Percentiles rank a stretch among this genome's conserved stretches.
Conservation (phyloP, 148 eudicot genomes). For the Tetragonia tetragonoides region DNA sequence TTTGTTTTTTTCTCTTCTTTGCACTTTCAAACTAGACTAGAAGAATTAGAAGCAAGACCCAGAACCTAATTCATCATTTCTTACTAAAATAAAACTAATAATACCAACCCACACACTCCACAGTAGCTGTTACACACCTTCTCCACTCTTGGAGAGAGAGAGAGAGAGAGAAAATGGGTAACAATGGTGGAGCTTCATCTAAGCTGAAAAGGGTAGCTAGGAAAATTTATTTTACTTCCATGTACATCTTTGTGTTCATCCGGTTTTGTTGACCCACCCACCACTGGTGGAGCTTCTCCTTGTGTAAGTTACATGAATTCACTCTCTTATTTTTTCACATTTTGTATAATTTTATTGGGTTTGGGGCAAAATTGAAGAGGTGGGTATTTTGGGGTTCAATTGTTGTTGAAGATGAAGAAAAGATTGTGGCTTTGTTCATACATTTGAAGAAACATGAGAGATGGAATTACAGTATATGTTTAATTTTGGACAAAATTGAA, state of each 20-base stretch:
- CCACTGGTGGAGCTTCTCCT: slow-evolving; percentile 11
- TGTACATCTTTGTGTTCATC: slow-evolving; percentile 39
- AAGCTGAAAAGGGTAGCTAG: slow-evolving; percentile 33
- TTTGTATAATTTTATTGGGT: no score
- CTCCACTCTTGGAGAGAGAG: not conserved
- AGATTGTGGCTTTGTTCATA: not conserved
- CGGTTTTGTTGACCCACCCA: not conserved
- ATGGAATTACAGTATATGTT: not conserved
- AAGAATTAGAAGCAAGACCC: not conserved
- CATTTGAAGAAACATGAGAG: not conserved
- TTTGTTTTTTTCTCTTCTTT: not conserved
- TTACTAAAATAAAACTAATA: not conserved
- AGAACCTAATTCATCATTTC: not conserved
- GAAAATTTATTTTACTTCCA: slow-evolving; percentile 40
- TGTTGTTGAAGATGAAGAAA: no score
- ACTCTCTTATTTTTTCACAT: not conserved
- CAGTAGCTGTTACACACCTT: not conserved
- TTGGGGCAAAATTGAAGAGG: no score
- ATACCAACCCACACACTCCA: not conserved
- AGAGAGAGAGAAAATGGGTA: slow-evolving; percentile 14
- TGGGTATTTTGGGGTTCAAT: no score
- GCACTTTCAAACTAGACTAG: slow-evolving; percentile 12
- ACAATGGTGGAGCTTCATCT: slow-evolving; percentile 32
- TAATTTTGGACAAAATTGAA: not conserved
- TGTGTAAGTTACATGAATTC: slow-evolving; percentile 3